Percentiles rank a stretch among this genome's conserved stretches.
Evolutionary conservation across 805 yeast genomes (phyloP).

Genomic region (Zygoascus tannicola): DNA sequence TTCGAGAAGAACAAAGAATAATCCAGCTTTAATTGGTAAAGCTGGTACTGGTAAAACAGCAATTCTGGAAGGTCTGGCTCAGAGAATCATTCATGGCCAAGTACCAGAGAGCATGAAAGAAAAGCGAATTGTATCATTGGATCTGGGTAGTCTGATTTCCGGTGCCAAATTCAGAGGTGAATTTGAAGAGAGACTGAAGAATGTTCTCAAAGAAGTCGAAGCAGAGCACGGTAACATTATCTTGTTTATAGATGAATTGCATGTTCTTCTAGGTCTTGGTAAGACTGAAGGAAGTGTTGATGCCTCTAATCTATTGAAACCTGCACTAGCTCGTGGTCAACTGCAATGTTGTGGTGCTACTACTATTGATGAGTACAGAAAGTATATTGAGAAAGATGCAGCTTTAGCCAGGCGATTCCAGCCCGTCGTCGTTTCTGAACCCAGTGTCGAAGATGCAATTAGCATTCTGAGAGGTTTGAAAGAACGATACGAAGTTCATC

Average conservation of each 20-base stretch:
- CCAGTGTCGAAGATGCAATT: constrained; percentile 82
- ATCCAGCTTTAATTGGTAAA: constrained; percentile 88
- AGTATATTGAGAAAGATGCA: constrained; percentile 91
- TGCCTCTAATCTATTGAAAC: constrained; percentile 87
- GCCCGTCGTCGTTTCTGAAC: constrained; percentile 78
- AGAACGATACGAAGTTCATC: constrained; percentile 93
- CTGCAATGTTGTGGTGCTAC: constrained; percentile 95
- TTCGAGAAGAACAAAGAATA: constrained; percentile 88
- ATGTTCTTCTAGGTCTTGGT: constrained; percentile 81
- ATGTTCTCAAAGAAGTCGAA: constrained; percentile 74
- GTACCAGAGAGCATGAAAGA: constrained; percentile 92
- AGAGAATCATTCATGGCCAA: constrained; percentile 80
- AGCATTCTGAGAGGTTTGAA: constrained; percentile 88
- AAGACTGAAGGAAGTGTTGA: constrained; percentile 93
- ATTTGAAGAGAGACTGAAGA: constrained; percentile 82
- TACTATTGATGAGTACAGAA: constrained; percentile 84
- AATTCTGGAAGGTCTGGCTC: constrained; percentile 93
- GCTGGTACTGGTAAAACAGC: constrained; percentile 99
- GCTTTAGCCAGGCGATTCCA: constrained; percentile 93
- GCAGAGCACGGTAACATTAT: constrained; percentile 66
- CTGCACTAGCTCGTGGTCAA: constrained; percentile 86
- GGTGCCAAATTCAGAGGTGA: constrained; percentile 97
- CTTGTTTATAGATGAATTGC: constrained; percentile 85
- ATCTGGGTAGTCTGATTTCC: constrained; percentile 79
- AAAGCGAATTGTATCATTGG: constrained; percentile 74